These are phyloP conservation scores for Nakazawaea ernobii DNA, from an alignment of 805 yeast species.

Conservation along the genomic window DNA sequence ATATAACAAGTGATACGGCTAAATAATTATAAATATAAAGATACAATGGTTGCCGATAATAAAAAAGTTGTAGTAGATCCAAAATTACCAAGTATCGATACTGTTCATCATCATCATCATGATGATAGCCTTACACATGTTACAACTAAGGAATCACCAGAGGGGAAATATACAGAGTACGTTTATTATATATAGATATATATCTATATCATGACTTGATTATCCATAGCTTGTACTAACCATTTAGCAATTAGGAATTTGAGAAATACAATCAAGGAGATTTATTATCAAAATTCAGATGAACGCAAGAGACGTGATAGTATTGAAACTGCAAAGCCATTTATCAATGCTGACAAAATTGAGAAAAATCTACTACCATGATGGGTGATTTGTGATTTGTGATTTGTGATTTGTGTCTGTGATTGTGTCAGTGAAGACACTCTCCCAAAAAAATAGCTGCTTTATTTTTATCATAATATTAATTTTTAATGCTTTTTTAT, in stretches of 20 bases:
- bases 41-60: neutral
- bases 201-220: too few relatives aligned
- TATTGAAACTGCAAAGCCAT: conserved; percentile 1
- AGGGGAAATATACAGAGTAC: conserved; percentile 8
- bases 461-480: neutral
- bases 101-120: neutral
- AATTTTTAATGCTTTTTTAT: too few relatives aligned
- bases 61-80: neutral
- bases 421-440: too few relatives aligned
- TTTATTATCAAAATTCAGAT: conserved; percentile 7
- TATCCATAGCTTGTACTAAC: too few relatives aligned
- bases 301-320: neutral
- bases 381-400: too few relatives aligned
- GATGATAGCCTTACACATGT: too few relatives aligned
- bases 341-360: conserved; percentile 1
- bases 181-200: too few relatives aligned
- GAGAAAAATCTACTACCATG: neutral
- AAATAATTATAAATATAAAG: too few relatives aligned
- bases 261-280: conserved; percentile 2
- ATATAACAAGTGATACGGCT: too few relatives aligned
- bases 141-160: neutral
- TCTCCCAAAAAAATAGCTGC: too few relatives aligned
- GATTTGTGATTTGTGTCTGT: too few relatives aligned
- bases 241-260: too few relatives aligned
- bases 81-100: neutral